A percentile compares a stretch with the other conserved stretches of the same genome.
Evolutionary conservation across 2,329 filamentous ascomycete genomes (phyloP).

Genomic region (Fusarium humuli): DNA sequence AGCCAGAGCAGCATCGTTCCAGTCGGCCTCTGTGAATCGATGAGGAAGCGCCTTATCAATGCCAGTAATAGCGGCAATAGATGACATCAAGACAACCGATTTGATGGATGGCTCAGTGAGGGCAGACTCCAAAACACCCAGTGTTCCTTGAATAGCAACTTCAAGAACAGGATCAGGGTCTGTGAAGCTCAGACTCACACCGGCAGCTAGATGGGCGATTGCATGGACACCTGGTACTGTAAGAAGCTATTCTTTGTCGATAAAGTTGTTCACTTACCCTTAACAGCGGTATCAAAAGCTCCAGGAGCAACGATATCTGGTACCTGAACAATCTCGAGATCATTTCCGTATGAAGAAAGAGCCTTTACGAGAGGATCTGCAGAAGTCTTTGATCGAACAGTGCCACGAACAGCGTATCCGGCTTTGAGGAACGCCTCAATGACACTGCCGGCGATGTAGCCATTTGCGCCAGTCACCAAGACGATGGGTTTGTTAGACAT

Average conservation of each 20-base stretch:
- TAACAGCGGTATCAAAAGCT: conserved; percentile 53
- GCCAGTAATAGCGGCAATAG: conserved; percentile 32
- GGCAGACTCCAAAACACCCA: conserved; percentile 38
- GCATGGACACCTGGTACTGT: conserved; percentile 35
- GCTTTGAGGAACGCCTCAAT: conserved; percentile 52
- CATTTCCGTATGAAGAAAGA: conserved; percentile 36
- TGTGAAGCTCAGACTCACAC: conserved; percentile 37
- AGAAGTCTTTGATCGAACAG: conserved; percentile 49
- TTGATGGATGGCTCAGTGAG: conserved; percentile 38
- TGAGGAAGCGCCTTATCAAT: conserved; percentile 8
- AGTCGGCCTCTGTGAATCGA: conserved; percentile 41
- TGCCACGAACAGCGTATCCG: conserved; percentile 55
- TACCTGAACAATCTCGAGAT: conserved; percentile 47
- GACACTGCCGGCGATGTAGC: conserved; percentile 54
- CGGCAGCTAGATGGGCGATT: conserved; percentile 40
- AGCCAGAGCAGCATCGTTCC: conserved; percentile 36
- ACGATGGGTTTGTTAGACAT: conserved; percentile 45
- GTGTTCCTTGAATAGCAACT: conserved; percentile 36
- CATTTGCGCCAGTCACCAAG: conserved; percentile 55
- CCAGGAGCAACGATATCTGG: conserved; percentile 50
- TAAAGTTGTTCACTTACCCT: conserved; percentile 30
- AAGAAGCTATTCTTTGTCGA: neutral
- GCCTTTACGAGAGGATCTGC: conserved; percentile 32
- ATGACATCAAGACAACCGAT: conserved; percentile 44
- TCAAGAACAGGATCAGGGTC: conserved; percentile 40